Evolutionary conservation across 2,329 filamentous ascomycete species (phyloP), one percentile per base, ranked within the genome.

Genomic region (Ophidiomyces ophidiicola): DNA sequence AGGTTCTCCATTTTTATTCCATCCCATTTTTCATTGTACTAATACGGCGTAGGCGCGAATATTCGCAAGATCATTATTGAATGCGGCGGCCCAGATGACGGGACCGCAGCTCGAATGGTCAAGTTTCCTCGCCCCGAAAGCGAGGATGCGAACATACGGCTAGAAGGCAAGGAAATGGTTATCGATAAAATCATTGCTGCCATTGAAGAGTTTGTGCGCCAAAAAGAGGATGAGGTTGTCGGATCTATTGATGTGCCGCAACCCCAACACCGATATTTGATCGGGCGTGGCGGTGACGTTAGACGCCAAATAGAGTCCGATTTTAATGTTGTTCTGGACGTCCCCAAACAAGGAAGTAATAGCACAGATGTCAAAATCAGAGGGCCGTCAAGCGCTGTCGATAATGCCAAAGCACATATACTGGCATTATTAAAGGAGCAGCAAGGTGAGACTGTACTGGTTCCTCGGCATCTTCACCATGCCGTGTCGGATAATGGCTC

Each of bases 41-140:
- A 60, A 76, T 47, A 26, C 41, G 21, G 20, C 14, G n/a, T 42
- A 88, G 84, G 87, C 52, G 71, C 83, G 31, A 90, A 80, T 54
- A 79, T 98, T 43, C 82, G 82, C 45, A 78, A 83, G 45, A 86
- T 98, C 45, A 82, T 98, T 40, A 70, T 82, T 39, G 76, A 82
- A 52, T 87, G 90, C 32, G 92, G 90, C 46, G 92, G 90, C 6
- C 86, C 87, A 25, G 82, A 86, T 50, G 87, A 94, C 55, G 76
- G 80, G 46, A 78, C 82, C 28, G 80, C 90, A 51, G 83, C 86
- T 36, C 82, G 88, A 46, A 85, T 88, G 52, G 85, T 98, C 44
- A 86, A 88, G 59, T 96, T 98, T 69, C 90, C 90, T 42, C 86
- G 87, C 58, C 79, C 83, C 48, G 87, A 93, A 42, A 75, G 80